A percentile compares a stretch with the other conserved stretches of the same genome.
Conservation (phyloP, 768 basidiomycete species). For the Lactarius deliciosus region DNA sequence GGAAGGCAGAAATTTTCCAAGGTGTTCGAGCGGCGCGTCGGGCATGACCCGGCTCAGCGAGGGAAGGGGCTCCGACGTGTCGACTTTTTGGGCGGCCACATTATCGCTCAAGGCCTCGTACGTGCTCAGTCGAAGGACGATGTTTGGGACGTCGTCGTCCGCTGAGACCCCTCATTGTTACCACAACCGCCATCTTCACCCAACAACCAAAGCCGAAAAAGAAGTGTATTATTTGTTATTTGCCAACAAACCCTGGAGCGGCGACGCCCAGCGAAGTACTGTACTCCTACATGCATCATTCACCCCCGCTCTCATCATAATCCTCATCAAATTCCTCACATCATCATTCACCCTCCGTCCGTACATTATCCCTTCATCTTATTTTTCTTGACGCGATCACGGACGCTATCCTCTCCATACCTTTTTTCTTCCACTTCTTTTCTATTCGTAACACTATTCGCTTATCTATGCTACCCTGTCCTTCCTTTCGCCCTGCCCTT, state of each 20-base stretch:
- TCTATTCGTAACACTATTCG: constrained; percentile 27
- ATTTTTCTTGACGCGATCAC: constrained; percentile 18
- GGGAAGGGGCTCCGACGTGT: constrained; percentile 23
- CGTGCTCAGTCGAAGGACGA: constrained; percentile 25
- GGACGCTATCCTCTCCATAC: constrained; percentile 15
- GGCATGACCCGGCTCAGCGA: constrained; percentile 10
- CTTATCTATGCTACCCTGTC: constrained; percentile 17
- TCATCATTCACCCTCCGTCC: background rate
- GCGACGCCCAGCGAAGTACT: constrained; percentile 16
- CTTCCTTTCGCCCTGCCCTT: background rate
- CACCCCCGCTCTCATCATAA: constrained; percentile 24
- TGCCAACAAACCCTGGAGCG: constrained; percentile 5
- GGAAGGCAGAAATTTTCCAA: constrained; percentile 13
- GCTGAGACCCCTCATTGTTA: background rate
- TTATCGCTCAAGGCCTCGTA: constrained; percentile 17
- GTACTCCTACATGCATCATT: constrained; percentile 20
- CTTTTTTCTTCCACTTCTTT: constrained; percentile 1
- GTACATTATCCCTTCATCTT: constrained; percentile 2
- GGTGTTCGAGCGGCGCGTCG: constrained; percentile 19
- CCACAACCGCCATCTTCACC: background rate
- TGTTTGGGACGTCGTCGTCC: constrained; percentile 17
- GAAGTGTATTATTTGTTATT: constrained; percentile 28
- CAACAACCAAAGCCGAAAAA: constrained; percentile 11
- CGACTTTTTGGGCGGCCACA: constrained; percentile 15
- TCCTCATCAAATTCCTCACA: constrained; percentile 16